A percentile compares a stretch with the other conserved stretches of the same genome.
Evolutionary conservation across 805 yeast species (phyloP).

Genomic region (Ogataea salicorniae): DNA sequence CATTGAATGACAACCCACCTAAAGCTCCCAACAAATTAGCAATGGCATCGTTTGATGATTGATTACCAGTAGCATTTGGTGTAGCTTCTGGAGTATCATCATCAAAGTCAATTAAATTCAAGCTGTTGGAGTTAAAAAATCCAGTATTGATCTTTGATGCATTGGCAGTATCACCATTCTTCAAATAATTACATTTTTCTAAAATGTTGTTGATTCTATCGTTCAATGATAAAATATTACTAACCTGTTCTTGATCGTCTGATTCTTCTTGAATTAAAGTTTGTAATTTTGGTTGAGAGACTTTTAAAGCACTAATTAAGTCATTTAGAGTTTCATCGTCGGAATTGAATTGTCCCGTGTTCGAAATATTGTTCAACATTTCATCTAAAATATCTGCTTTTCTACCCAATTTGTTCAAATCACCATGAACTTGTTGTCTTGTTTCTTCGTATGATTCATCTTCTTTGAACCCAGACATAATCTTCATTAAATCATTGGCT

Average conservation of each 20-base stretch:
- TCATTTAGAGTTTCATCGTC: slow-evolving; percentile 73
- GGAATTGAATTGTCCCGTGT: slow-evolving; percentile 35
- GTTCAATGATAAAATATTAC: slow-evolving; percentile 60
- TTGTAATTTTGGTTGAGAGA: slow-evolving; percentile 81
- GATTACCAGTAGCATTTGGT: slow-evolving; percentile 7
- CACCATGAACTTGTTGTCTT: slow-evolving; percentile 74
- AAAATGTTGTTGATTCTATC: slow-evolving; percentile 70
- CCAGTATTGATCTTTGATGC: slow-evolving; percentile 31
- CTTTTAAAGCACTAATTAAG: slow-evolving; percentile 69
- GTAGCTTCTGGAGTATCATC: slow-evolving; percentile 41
- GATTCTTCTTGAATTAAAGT: slow-evolving; percentile 79
- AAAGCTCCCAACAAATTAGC: slow-evolving; percentile 73
- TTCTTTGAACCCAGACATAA: slow-evolving; percentile 96
- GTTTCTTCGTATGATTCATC: slow-evolving; percentile 68
- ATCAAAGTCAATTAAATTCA: slow-evolving; percentile 68
- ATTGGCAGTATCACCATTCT: slow-evolving; percentile 53
- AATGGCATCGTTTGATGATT: slow-evolving; percentile 35
- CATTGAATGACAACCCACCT: slow-evolving; percentile 50
- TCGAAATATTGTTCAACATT: slow-evolving; percentile 59
- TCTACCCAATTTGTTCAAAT: slow-evolving; percentile 74
- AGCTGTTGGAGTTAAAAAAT: slow-evolving; percentile 13
- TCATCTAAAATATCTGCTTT: slow-evolving; percentile 85
- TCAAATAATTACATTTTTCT: slow-evolving; percentile 59
- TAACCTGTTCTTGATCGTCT: slow-evolving; percentile 59
- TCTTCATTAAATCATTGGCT: slow-evolving; percentile 94